Base-by-base conservation (phyloP, 192 early-diverging fungal genomes). In the Coemansia sp. region DNA sequence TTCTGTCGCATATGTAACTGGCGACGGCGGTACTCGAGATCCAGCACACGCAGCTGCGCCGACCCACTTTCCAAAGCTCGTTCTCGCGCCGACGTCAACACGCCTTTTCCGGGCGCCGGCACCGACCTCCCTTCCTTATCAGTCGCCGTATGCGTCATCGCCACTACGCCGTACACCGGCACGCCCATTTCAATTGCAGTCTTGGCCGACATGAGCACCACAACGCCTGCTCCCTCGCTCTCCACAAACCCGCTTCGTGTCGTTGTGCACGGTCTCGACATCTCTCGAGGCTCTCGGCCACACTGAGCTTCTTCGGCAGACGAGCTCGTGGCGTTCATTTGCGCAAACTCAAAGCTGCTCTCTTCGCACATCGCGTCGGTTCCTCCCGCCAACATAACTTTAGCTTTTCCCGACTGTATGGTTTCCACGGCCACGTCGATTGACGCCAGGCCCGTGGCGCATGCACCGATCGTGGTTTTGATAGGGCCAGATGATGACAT, bases 41-140 rank as follows among this genome's bases (percentile, higher is more conserved):
- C 88, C 75, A 95, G 91, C 11, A 37, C 43, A 16, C 1, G 43
- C 16, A 45, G 3, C 0, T 12, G 41, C 12, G 41, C 14, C 41
- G 14, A n/a, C 9, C 11, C 41, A 45, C 9, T 9, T 41, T 41
- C 14, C 7, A 14, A 12, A 12, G 39, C 41, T 6, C 41, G 14
- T 45, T 14, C 50, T 51, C 92, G 85, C 48, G 95, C 95, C 41
- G 94, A 93, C 26, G 94, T 94, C 59, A 97, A 80, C 56, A 97
- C 87, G 80, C 95, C 95, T 72, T 93, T 89, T 21, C 95, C 95
- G 65, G 95, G 95, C 47, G 95, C 95, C 37, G 95, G 95, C 43
- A 97, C 88, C n/a, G 93, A 95, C 41, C 95, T 89, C 57, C 94
- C 93, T 80, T 95, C 89, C 87, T 97, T 97, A 80, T 97, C 95